phyloP scores from a whole-genome alignment of 2,329 filamentous ascomycete species.

The Ophiosphaerella korrae region DNA sequence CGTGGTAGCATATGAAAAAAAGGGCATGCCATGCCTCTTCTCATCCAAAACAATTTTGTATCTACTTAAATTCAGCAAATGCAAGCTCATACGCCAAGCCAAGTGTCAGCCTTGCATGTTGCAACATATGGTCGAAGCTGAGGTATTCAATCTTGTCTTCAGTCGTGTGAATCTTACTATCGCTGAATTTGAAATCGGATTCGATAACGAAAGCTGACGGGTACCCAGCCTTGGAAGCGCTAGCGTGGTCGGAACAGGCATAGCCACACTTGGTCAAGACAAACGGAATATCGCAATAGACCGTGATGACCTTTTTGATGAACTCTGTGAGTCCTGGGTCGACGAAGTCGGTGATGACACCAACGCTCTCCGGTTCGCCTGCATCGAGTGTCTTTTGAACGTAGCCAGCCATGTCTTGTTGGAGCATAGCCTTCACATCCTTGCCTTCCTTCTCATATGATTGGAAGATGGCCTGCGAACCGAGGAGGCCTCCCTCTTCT shows the following conservation, averaged over 20 bases:
- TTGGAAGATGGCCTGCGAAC: slow-evolving; percentile 87
- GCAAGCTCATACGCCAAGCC: slow-evolving; percentile 84
- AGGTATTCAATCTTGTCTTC: slow-evolving; percentile 74
- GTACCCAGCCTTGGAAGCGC: slow-evolving; percentile 74
- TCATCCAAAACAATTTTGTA: neutral
- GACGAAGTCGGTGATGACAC: slow-evolving; percentile 91
- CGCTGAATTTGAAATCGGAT: slow-evolving; percentile 67
- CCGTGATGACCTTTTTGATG: slow-evolving; percentile 84
- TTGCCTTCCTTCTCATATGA: slow-evolving; percentile 74
- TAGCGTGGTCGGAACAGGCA: slow-evolving; percentile 77
- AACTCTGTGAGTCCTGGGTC: slow-evolving; percentile 82
- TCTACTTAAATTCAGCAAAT: slow-evolving; percentile 68
- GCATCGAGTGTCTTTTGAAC: slow-evolving; percentile 81
- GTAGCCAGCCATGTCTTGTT: slow-evolving; percentile 93
- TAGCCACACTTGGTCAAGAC: slow-evolving; percentile 89
- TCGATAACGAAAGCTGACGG: slow-evolving; percentile 79
- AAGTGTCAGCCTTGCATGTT: slow-evolving; percentile 84
- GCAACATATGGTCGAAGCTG: slow-evolving; percentile 87
- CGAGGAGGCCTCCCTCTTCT: slow-evolving; percentile 85
- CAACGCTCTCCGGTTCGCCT: slow-evolving; percentile 81
- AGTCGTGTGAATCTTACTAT: slow-evolving; percentile 72
- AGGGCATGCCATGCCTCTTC: neutral
- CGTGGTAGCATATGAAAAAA: neutral
- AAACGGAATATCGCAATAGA: slow-evolving; percentile 88
- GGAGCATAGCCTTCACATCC: slow-evolving; percentile 92